Evolutionary conservation across 2,329 filamentous ascomycete genomes (phyloP), one percentile per base, ranked within the genome.

Genomic region (Paraconiothyrium sp.): DNA sequence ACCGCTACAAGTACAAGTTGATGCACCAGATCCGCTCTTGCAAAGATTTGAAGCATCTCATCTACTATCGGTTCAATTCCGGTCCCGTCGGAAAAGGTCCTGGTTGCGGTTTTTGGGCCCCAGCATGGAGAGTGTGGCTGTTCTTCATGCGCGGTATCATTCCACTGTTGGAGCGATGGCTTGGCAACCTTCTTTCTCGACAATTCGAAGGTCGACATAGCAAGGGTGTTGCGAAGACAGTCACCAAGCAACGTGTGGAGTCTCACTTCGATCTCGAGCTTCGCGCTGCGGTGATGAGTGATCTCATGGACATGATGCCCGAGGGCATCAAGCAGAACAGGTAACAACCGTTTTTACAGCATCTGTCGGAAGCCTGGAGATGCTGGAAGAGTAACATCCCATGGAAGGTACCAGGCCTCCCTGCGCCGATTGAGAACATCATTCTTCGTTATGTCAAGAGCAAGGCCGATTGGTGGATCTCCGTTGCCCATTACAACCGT

Each of bases 351-450:
- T 99, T 48, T 48, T 84, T 99, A 57, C 95, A 98, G 75, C 96
- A 99, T 85, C 82, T 99, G 46, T 98, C 94, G 0, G 95, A 99
- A 82, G 95, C 95, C 14, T 99, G 95, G 95, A 88, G 95, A 82
- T 99, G 95, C 83, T 99, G 95, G 95, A 99, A 99, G 89, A 97
- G 94, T 81, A 99, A 99, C 75, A 99, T 99, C 69, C 95, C 95
- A 0, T 99, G 95, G 95, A 99, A 99, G 83, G 95, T 99, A 2
- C 95, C 95, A 55, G 96, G 95, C 41, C 81, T 99, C 63, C 95
- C 95, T 44, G 96, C 96, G 14, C 94, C 95, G 0, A 98, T 99
- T 66, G 95, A 99, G 81, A 99, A 98, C 75, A 97, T 99, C 71
- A 99, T 99, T 73, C 85, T 99, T 64, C 92, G 95, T 73, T 99